These are phyloP conservation scores for Penicillium sp. DNA, from an alignment of 2,329 filamentous ascomycete species.

Conservation along the genomic window DNA sequence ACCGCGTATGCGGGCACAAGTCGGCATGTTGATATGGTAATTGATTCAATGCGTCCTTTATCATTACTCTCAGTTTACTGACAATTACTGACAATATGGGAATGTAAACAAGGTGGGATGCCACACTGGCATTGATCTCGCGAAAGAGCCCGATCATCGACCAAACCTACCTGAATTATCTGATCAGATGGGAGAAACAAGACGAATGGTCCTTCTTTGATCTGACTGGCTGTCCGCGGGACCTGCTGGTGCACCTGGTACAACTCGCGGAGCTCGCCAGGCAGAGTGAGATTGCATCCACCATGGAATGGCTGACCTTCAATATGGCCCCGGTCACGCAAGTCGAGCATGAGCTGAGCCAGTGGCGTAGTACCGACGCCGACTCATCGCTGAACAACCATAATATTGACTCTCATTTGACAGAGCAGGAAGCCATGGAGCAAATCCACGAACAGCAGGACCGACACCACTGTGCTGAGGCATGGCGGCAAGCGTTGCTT, in stretches of 20 bases:
- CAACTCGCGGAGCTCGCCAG: conserved; percentile 35
- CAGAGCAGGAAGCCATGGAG: not conserved
- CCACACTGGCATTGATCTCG: conserved; percentile 39
- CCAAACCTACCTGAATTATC: conserved; percentile 26
- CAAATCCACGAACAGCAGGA: conserved; percentile 5
- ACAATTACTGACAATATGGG: not conserved
- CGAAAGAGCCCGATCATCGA: conserved; percentile 34
- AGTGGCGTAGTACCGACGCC: not conserved
- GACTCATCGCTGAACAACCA: not conserved
- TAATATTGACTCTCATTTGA: not conserved
- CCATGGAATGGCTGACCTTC: conserved; percentile 35
- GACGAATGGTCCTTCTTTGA: conserved; percentile 38
- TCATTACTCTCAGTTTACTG: not conserved
- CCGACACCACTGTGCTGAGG: conserved; percentile 3
- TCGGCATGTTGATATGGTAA: conserved; percentile 40
- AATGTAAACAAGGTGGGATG: conserved; percentile 28
- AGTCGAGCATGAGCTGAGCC: not conserved
- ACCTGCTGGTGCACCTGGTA: conserved; percentile 33
- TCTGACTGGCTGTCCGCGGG: conserved; percentile 40
- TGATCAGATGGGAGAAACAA: conserved; percentile 25
- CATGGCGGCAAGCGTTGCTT: not conserved
- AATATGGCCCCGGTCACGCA: conserved; percentile 3
- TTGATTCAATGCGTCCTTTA: not conserved
- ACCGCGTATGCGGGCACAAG: conserved; percentile 32
- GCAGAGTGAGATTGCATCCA: conserved; percentile 33